Base-by-base conservation (phyloP, 2,329 filamentous ascomycete species). In the Chaetothyriales sp. region DNA sequence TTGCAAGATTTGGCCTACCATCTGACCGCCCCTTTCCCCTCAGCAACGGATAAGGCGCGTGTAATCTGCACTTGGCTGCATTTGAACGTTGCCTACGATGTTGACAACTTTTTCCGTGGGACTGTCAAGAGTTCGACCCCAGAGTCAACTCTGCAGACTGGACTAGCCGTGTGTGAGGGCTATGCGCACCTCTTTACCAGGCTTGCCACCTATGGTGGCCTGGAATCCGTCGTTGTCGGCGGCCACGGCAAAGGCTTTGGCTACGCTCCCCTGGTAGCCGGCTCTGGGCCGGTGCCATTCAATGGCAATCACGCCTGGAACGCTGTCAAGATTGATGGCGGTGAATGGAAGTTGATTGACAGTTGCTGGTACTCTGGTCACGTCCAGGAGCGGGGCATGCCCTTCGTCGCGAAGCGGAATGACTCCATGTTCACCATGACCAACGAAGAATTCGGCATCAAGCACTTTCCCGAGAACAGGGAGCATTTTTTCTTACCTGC, bases 1-100 rank as follows among this genome's bases (percentile, higher is more conserved):
- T 71, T 92, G 2, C 78, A 76, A 18, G 85, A 85, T 70, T 74
- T 98, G 20, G 88, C 89, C 0, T 76, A 78, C 48, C 78, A 84
- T 48, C 76, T 96, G 18, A 94, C 87, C 51, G 73, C 75, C 3
- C 83, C 84, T 0, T 95, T 96, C 62, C 68, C 79, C 0, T 95
- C 86, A 0, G 70, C 73, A 1, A 95, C 90, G 0, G 90, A 96
- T 66, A 95, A 95, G 69, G 90, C 92, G 2, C 78, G 92, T 25
- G 87, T 81, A 1, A 86, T 98, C 53, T 96, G 96, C 64, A 86
- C 85, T 1, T 98, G 92, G 92, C 80, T 89, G 43, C 90, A 96
- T 67, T 82, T 96, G 66, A 96, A 96, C 60, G 81, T 98, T 52
- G 75, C 75, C 46, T 98, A 96, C 64, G 86, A 96, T 63, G 79